Base-by-base conservation (phyloP, 2,329 filamentous ascomycete genomes). In the Chaetoscypha palmicola region DNA sequence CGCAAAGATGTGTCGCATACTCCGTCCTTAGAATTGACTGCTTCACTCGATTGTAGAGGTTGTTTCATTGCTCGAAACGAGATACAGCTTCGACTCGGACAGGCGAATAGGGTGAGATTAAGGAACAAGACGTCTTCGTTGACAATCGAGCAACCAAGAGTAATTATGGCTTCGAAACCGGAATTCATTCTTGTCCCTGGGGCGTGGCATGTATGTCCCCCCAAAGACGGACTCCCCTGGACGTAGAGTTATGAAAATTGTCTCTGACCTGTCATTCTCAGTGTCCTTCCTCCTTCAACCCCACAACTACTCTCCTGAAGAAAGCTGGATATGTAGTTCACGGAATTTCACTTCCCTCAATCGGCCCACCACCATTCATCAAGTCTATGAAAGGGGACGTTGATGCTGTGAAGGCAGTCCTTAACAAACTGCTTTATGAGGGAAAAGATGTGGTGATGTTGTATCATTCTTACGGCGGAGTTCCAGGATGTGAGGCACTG, bases 391-490 rank as follows among this genome's bases (percentile, higher is more conserved):
- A 57, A 12, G 59, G 63, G 43, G 62, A 63, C 24, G 63, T 64
- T 3, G 64, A 69, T 38, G 58, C 65, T 9, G 58, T 68, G 10
- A 58, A 54, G 4, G 44, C 58, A 3, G 50, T 62, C 2, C 48
- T 69, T 16, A 51, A 61, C 11, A 42, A 51, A 4, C 62, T 68
- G 4, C 64, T 68, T 7, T 62, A 64, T 12, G 48, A 38, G 1
- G 61, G 60, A 1, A 64, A 65, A 19, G 62, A 68, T 19, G 61
- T 69, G 4, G 47, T 69, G 0, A 49, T 69, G 4, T 30, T 67
- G 12, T 55, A 58, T 10, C 67, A 70, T 39, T 67, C 63, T 14
- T 70, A 68, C 53, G 61, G 64, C 1, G 66, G 65, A 8, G 54
- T 65, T 0, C 49, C 64, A 0, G 60, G 57, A 2, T 57, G 60